phyloP scores from a whole-genome alignment of 2,329 filamentous ascomycete genomes.

The Acephala macrosclerotiorum region DNA sequence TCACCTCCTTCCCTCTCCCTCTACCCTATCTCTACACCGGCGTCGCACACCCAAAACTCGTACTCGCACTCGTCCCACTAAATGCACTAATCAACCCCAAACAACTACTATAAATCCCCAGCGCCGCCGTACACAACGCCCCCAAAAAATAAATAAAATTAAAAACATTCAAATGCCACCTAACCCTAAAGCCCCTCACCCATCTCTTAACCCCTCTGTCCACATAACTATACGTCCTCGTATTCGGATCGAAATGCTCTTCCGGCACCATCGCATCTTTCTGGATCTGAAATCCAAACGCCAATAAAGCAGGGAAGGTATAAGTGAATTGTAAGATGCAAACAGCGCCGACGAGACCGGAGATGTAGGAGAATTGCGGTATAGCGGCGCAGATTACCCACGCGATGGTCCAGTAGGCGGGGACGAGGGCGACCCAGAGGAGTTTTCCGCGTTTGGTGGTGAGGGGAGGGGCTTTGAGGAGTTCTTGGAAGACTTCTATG shows the following conservation, averaged over 20 bases:
- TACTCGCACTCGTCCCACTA: constrained; percentile 26
- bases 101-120: constrained; percentile 51
- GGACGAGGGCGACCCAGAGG: constrained; percentile 50
- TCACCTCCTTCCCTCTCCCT: not conserved
- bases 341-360: constrained; percentile 58
- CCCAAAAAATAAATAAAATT: constrained; percentile 50
- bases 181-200: constrained; percentile 48
- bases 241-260: constrained; percentile 53
- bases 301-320: constrained; percentile 61
- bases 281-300: constrained; percentile 53
- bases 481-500: constrained; percentile 56
- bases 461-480: constrained; percentile 57
- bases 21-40: constrained; percentile 15
- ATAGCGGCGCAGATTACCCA: constrained; percentile 63
- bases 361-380: constrained; percentile 57
- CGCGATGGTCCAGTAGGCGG: constrained; percentile 49
- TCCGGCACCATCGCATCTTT: constrained; percentile 52
- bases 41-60: constrained; percentile 28
- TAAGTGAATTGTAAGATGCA: constrained; percentile 67
- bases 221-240: constrained; percentile 21
- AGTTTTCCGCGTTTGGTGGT: constrained; percentile 56
- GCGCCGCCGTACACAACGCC: constrained; percentile 46
- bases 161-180: constrained; percentile 48
- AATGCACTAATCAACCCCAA: constrained; percentile 45
- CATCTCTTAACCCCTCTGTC: constrained; percentile 51